A percentile compares a stretch with the other conserved stretches of the same genome.
These are phyloP conservation scores for Gracilaria vermiculophylla DNA, from an alignment of 23 red algal genomes.

Conservation along the genomic window DNA sequence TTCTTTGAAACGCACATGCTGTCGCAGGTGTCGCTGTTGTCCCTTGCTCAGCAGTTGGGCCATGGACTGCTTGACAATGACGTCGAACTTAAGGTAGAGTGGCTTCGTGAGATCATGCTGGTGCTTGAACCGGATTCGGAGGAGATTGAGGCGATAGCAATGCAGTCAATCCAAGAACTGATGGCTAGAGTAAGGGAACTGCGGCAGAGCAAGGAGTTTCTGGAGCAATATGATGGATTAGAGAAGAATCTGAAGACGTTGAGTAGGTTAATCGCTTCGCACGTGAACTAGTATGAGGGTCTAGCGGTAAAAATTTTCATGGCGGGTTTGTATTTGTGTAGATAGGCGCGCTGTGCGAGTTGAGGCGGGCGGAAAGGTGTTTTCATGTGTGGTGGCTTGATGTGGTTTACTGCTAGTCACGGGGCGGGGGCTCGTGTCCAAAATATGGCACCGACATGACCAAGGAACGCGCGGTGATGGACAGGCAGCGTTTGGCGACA, in stretches of 20 bases:
- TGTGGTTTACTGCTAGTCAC: not conserved
- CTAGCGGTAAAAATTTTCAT: slow-evolving; percentile 11
- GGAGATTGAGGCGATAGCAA: slow-evolving; percentile 45
- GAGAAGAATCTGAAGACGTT: slow-evolving; percentile 67
- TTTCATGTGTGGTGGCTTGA: too few species aligned
- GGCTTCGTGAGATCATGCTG: slow-evolving; percentile 67
- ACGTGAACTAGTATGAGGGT: slow-evolving; percentile 12
- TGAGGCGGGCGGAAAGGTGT: too few species aligned
- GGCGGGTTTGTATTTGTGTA: not conserved
- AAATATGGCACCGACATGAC: not conserved
- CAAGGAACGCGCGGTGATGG: not conserved
- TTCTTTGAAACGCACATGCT: slow-evolving; percentile 59
- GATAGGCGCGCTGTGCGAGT: not conserved
- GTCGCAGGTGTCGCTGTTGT: slow-evolving; percentile 46
- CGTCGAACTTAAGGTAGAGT: slow-evolving; percentile 55
- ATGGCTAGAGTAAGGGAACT: slow-evolving; percentile 31
- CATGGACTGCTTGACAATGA: slow-evolving; percentile 36
- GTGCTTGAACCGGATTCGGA: slow-evolving; percentile 54
- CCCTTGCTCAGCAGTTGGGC: slow-evolving; percentile 42
- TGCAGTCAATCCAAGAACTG: slow-evolving; percentile 33
- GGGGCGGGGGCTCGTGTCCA: not conserved
- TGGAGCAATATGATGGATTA: slow-evolving; percentile 45
- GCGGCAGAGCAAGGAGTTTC: slow-evolving; percentile 46
- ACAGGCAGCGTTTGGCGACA: not conserved
- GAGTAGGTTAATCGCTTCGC: slow-evolving; percentile 53